Conservation (phyloP, 148 eudicot species). For the Oxyria digyna region DNA sequence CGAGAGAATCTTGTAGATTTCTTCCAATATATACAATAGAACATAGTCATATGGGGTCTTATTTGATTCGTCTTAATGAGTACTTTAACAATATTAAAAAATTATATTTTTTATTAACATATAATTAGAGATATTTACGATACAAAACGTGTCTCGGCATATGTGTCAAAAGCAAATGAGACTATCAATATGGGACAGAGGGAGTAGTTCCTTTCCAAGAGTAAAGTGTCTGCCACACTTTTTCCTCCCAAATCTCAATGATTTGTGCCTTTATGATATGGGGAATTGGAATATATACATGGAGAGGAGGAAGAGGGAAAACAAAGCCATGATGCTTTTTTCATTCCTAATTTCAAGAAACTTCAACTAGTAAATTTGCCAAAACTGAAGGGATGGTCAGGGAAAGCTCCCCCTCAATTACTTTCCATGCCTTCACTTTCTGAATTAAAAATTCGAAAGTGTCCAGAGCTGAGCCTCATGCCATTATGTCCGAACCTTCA, state of each 20-base stretch:
- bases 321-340: neutral
- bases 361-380: neutral
- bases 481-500: neutral
- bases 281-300: neutral
- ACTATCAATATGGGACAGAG: too few relatives aligned
- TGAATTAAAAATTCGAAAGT: neutral
- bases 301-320: neutral
- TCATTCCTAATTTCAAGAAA: neutral
- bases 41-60: too few relatives aligned
- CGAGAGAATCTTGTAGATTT: too few relatives aligned
- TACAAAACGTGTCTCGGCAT: too few relatives aligned
- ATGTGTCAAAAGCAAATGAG: too few relatives aligned
- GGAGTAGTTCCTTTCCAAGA: neutral
- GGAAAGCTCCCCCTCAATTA: neutral
- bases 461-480: neutral
- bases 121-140: too few relatives aligned
- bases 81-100: too few relatives aligned
- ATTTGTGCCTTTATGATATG: neutral
- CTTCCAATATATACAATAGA: too few relatives aligned
- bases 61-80: too few relatives aligned
- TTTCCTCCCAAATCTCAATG: neutral
- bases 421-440: neutral
- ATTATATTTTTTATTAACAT: too few relatives aligned
- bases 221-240: conserved; percentile 5
- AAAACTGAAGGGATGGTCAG: neutral